phyloP scores from a whole-genome alignment of 2,329 filamentous ascomycete species.

The Arthrinium puccinioides region DNA sequence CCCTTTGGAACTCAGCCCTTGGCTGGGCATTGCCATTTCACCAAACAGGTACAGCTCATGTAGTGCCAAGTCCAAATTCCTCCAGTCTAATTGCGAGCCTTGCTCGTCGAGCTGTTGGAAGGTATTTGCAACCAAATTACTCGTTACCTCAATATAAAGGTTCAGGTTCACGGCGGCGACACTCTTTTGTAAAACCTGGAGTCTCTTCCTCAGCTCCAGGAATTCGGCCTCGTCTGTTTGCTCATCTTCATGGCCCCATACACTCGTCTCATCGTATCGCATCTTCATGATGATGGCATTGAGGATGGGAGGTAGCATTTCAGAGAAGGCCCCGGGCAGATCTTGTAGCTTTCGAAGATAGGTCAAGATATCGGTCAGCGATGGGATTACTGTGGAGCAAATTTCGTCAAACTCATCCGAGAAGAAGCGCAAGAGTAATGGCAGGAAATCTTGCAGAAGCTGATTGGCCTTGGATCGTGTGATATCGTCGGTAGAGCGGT shows the following conservation, averaged over 20 bases:
- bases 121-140: conserved; percentile 78
- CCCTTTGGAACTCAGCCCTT: conserved; percentile 79
- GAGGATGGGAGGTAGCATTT: conserved; percentile 79
- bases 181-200: conserved; percentile 88
- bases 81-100: conserved; percentile 77
- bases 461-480: conserved; percentile 71
- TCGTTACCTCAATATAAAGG: conserved; percentile 83
- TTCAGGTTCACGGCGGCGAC: conserved; percentile 83
- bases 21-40: conserved; percentile 83
- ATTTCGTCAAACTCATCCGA: conserved; percentile 97
- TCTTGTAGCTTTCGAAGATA: conserved; percentile 77
- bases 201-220: conserved; percentile 81
- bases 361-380: conserved; percentile 83
- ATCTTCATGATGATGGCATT: conserved; percentile 93
- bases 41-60: conserved; percentile 96
- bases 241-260: conserved; percentile 90
- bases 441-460: conserved; percentile 75
- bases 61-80: conserved; percentile 86
- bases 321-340: conserved; percentile 67
- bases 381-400: conserved; percentile 90
- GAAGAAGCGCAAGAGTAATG: conserved; percentile 87
- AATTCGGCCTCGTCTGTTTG: conserved; percentile 97
- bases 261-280: conserved; percentile 92
- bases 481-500: conserved; percentile 49
- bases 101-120: conserved; percentile 74